Evolutionary conservation across 768 basidiomycete species (phyloP).

Genomic region (Pulveroboletus sp.): DNA sequence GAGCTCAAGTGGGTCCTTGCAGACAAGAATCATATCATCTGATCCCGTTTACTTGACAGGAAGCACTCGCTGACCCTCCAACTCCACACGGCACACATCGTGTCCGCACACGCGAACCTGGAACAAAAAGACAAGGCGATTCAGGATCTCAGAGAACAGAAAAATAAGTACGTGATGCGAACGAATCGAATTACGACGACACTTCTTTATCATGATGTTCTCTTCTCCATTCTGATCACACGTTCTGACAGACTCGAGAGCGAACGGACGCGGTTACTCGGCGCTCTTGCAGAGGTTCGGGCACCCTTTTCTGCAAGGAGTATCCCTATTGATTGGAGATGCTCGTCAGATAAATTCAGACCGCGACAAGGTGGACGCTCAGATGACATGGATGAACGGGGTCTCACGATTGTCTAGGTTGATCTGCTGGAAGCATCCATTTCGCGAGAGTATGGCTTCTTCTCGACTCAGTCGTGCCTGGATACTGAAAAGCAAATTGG

Average conservation of each 20-base stretch:
- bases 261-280: slow-evolving; percentile 65
- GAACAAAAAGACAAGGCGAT: slow-evolving; percentile 76
- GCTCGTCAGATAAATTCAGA: slow-evolving; percentile 67
- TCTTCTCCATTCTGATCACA: background rate
- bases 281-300: slow-evolving; percentile 63
- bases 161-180: slow-evolving; percentile 61
- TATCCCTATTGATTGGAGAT: slow-evolving; percentile 10
- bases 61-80: slow-evolving; percentile 83
- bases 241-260: slow-evolving; percentile 59
- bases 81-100: slow-evolving; percentile 81
- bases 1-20: slow-evolving; percentile 70
- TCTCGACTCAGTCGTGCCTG: slow-evolving; percentile 1
- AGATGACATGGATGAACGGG: slow-evolving; percentile 3
- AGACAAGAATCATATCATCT: no score
- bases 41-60: slow-evolving; percentile 35
- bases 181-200: background rate
- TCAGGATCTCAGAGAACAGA: slow-evolving; percentile 79
- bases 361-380: slow-evolving; percentile 56
- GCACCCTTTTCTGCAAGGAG: slow-evolving; percentile 5
- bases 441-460: slow-evolving; percentile 56
- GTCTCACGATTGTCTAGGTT: slow-evolving; percentile 37
- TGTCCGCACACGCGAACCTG: slow-evolving; percentile 76
- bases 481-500: slow-evolving; percentile 11
- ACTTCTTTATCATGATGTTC: background rate
- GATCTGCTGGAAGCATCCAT: slow-evolving; percentile 67